phyloP scores from a whole-genome alignment of 108 stramenopile genomes.

The Fistulifera pelliculosa region DNA sequence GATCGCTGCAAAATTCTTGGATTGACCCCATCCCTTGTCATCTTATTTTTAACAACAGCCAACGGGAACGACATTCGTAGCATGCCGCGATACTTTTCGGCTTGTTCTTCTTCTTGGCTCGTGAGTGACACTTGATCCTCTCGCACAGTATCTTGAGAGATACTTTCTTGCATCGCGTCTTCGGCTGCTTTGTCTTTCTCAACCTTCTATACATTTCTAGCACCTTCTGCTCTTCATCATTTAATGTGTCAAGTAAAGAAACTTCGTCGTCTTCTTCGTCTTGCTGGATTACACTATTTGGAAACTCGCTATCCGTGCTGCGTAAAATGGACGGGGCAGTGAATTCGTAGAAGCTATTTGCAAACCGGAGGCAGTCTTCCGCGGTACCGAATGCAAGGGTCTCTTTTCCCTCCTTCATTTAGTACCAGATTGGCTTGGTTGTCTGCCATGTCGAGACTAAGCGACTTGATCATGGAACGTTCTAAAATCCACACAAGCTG shows the following conservation, averaged over 20 bases:
- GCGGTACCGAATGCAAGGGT: constrained; percentile 47
- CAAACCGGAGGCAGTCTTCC: constrained; percentile 57
- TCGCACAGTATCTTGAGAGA: not conserved
- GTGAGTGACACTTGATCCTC: constrained; percentile 1
- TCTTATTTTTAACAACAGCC: constrained; percentile 36
- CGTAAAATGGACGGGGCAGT: not conserved
- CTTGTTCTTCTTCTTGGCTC: constrained; percentile 11
- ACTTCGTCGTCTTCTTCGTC: not conserved
- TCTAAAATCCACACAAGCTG: constrained; percentile 44
- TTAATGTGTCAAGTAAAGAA: constrained; percentile 26
- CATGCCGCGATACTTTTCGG: constrained; percentile 22
- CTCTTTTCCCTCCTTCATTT: constrained; percentile 24
- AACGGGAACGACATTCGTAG: constrained; percentile 25
- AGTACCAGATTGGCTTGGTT: constrained; percentile 44
- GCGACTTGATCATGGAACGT: constrained; percentile 43
- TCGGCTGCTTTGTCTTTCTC: constrained; percentile 3
- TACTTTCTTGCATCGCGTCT: constrained; percentile 4
- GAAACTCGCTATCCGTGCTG: not conserved
- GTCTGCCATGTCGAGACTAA: constrained; percentile 64
- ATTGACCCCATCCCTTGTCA: constrained; percentile 29
- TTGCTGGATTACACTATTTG: not conserved
- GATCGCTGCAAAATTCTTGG: constrained; percentile 24
- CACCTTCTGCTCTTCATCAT: constrained; percentile 27
- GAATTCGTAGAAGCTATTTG: constrained; percentile 56
- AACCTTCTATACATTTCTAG: constrained; percentile 30